These are phyloP conservation scores for Solioccasus polychromus DNA, from an alignment of 768 basidiomycete genomes.

Conservation along the genomic window DNA sequence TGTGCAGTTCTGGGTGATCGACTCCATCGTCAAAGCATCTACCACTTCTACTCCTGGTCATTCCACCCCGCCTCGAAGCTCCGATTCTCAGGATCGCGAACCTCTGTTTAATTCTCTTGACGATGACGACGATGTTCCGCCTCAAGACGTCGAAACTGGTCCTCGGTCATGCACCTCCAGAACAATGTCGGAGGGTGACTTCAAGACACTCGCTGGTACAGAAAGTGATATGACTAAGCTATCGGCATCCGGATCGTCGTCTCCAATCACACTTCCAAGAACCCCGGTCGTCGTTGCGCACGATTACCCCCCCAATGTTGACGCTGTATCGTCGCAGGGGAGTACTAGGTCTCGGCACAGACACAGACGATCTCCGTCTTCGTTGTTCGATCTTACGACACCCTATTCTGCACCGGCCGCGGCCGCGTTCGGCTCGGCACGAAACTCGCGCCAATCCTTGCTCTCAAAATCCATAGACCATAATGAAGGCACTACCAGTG, in stretches of 20 bases:
- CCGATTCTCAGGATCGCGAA: slow-evolving; percentile 47
- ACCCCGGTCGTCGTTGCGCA: slow-evolving; percentile 13
- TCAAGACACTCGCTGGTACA: slow-evolving; percentile 16
- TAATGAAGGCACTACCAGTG: background rate
- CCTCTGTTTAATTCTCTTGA: slow-evolving; percentile 64
- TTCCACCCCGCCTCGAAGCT: slow-evolving; percentile 36
- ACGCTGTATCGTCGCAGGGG: slow-evolving; percentile 31
- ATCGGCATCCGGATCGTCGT: slow-evolving; percentile 12
- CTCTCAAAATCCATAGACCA: background rate
- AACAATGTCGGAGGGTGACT: slow-evolving; percentile 28
- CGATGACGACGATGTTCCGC: slow-evolving; percentile 41
- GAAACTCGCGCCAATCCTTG: slow-evolving; percentile 2
- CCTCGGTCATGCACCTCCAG: slow-evolving; percentile 35
- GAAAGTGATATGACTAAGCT: slow-evolving; percentile 17
- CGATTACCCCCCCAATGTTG: slow-evolving; percentile 58
- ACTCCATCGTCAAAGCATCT: slow-evolving; percentile 85
- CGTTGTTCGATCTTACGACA: slow-evolving; percentile 39
- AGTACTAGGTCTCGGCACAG: slow-evolving; percentile 27
- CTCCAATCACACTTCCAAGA: slow-evolving; percentile 11
- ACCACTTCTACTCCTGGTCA: slow-evolving; percentile 38
- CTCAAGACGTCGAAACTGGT: slow-evolving; percentile 47
- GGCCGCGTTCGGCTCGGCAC: slow-evolving; percentile 30
- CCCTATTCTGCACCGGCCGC: slow-evolving; percentile 31
- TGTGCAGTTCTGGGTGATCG: slow-evolving; percentile 93
- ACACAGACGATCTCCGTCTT: slow-evolving; percentile 34